These are phyloP conservation scores for Mortierella alpina DNA, from an alignment of 192 early-diverging fungal species.

Conservation along the genomic window DNA sequence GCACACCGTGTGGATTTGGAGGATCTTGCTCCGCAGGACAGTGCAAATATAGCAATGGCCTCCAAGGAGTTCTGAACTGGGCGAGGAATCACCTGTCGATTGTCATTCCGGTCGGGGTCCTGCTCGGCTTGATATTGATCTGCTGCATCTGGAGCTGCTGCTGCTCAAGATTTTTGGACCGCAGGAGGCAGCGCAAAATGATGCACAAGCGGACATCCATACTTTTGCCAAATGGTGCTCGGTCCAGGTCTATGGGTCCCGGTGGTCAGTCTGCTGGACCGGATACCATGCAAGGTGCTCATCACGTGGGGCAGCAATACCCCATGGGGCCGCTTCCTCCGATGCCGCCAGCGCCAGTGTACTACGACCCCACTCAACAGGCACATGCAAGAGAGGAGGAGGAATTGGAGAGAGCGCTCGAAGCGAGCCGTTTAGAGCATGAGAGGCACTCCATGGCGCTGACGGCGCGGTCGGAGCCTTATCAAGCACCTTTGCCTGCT, in stretches of 20 bases:
- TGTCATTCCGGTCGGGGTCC: slow-evolving; percentile 59
- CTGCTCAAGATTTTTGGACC: slow-evolving; percentile 14
- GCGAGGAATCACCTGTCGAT: slow-evolving; percentile 57
- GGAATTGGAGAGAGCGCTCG: slow-evolving; percentile 29
- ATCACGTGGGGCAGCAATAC: slow-evolving; percentile 24
- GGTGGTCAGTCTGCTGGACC: background rate
- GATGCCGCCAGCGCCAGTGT: slow-evolving; percentile 18
- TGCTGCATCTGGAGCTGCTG: slow-evolving; percentile 53
- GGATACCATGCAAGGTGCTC: slow-evolving; percentile 14
- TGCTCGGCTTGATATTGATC: slow-evolving; percentile 58
- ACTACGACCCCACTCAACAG: slow-evolving; percentile 19
- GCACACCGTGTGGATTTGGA: slow-evolving; percentile 75
- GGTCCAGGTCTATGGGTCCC: background rate
- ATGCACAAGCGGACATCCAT: slow-evolving; percentile 5
- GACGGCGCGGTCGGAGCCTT: no score
- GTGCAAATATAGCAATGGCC: slow-evolving; percentile 40
- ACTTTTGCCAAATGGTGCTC: background rate
- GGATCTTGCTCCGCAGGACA: slow-evolving; percentile 60
- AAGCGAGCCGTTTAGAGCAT: slow-evolving; percentile 29
- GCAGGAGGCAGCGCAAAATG: slow-evolving; percentile 20
- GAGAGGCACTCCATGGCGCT: slow-evolving; percentile 8
- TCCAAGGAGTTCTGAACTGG: slow-evolving; percentile 55
- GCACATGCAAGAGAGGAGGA: slow-evolving; percentile 13
- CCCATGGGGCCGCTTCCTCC: slow-evolving; percentile 4
- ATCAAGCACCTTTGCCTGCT: no score